Conservation (phyloP, 23 red algal genomes). For the Chondrus crispus region DNA sequence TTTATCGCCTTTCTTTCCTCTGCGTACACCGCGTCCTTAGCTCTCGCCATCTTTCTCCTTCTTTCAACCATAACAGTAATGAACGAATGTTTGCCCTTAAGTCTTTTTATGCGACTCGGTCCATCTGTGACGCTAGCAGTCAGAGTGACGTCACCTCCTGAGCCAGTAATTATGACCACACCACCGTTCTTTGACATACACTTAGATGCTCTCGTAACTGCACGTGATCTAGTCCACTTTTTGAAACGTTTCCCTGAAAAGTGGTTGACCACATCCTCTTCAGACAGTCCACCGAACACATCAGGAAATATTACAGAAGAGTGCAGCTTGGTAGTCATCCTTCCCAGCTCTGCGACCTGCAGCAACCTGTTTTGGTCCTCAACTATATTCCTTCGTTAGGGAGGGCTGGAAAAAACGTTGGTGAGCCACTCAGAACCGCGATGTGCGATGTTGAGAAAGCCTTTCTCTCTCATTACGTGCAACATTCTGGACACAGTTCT, state of each 20-base stretch:
- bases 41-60: no score
- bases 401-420: neutral
- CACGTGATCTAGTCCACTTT: no score
- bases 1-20: no score
- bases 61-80: no score
- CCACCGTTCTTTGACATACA: no score
- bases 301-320: neutral
- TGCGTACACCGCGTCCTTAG: no score
- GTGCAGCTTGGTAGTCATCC: neutral
- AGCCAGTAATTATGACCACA: no score
- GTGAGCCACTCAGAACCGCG: neutral
- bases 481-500: neutral
- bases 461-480: neutral
- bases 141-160: no score
- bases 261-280: neutral
- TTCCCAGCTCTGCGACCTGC: neutral
- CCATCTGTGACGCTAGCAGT: no score
- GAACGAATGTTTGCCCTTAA: no score
- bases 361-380: neutral
- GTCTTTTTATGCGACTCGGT: no score
- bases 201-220: no score
- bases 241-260: neutral
- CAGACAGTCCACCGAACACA: neutral
- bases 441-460: neutral
- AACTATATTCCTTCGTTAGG: neutral